Conservation (phyloP, 1,139 yeast genomes). For the Yamadazyma buinensis region DNA sequence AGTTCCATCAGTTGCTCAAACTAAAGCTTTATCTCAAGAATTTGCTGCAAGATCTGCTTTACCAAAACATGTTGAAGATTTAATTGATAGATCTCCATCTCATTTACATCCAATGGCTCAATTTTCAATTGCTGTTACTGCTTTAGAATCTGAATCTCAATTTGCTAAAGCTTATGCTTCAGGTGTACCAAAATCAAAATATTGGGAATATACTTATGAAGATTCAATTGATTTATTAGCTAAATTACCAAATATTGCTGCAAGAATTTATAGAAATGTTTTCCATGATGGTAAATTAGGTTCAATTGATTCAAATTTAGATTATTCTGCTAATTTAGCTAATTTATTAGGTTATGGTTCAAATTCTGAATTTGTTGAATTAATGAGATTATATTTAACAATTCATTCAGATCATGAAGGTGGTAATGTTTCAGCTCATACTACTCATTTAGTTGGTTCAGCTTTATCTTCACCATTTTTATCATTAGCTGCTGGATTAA, state of each 20-base stretch:
- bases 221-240: slow-evolving; percentile 88
- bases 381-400: slow-evolving; percentile 89
- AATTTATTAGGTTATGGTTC: slow-evolving; percentile 77
- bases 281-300: slow-evolving; percentile 84
- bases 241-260: slow-evolving; percentile 88
- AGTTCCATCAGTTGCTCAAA: slow-evolving; percentile 76
- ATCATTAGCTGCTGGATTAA: slow-evolving; percentile 90
- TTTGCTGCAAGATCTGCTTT: slow-evolving; percentile 80
- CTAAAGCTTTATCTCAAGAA: slow-evolving; percentile 72
- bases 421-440: slow-evolving; percentile 97
- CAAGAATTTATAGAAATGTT: slow-evolving; percentile 88
- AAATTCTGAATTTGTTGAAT: slow-evolving; percentile 78
- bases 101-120: slow-evolving; percentile 98
- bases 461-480: slow-evolving; percentile 92
- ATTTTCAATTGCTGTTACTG: slow-evolving; percentile 87
- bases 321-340: slow-evolving; percentile 91
- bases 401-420: slow-evolving; percentile 98
- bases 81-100: slow-evolving; percentile 79
- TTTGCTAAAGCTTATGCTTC: slow-evolving; percentile 89
- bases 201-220: slow-evolving; percentile 92
- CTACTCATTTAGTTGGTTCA: slow-evolving; percentile 95
- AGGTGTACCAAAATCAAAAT: slow-evolving; percentile 82
- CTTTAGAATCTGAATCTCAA: slow-evolving; percentile 84
- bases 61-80: slow-evolving; percentile 82
- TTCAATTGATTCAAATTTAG: slow-evolving; percentile 67